phyloP scores from a whole-genome alignment of 202 grass and related monocot species.

The Elaeis oleifera region DNA sequence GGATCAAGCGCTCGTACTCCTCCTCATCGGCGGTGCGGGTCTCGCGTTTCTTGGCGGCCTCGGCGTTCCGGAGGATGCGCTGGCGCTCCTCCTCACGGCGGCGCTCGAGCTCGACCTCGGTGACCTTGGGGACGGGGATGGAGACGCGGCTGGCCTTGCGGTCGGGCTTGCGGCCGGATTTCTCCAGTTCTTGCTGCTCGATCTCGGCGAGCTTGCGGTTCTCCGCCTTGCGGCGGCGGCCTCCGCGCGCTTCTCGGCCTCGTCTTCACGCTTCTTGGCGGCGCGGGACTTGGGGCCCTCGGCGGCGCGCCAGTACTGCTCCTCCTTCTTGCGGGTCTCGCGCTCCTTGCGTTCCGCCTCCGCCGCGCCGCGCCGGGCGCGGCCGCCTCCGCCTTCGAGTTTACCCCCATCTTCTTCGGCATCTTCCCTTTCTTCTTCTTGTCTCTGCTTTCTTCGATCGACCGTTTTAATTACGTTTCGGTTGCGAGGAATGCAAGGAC shows the following conservation, averaged over 20 bases:
- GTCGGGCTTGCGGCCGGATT: constrained; percentile 40
- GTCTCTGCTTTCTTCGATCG: too few species aligned
- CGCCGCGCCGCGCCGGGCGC: constrained; percentile 51
- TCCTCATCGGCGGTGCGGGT: constrained; percentile 69
- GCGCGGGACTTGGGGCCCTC: constrained; percentile 86
- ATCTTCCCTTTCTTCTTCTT: constrained; percentile 19
- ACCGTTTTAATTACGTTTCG: too few species aligned
- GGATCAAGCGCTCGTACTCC: constrained; percentile 75
- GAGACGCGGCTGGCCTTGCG: constrained; percentile 78
- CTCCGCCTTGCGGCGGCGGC: constrained; percentile 70
- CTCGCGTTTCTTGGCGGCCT: constrained; percentile 64
- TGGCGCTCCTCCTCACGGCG: constrained; percentile 70
- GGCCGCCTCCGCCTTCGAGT: constrained; percentile 96
- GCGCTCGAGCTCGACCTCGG: constrained; percentile 65
- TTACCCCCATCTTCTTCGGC: constrained; percentile 99
- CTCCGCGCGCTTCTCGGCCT: constrained; percentile 79
- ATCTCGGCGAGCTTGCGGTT: constrained; percentile 74
- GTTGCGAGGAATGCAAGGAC: too few species aligned
- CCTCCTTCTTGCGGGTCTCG: constrained; percentile 58
- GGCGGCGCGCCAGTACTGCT: constrained; percentile 79
- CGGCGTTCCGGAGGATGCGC: constrained; percentile 51
- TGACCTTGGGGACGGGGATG: constrained; percentile 76
- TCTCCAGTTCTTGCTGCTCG: constrained; percentile 42
- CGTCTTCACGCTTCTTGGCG: constrained; percentile 73
- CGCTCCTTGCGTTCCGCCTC: constrained; percentile 52